A percentile compares a stretch with the other conserved stretches of the same genome.
Evolutionary conservation across 1,139 yeast genomes (phyloP).

Genomic region (Debaryomycetaceae sp.): DNA sequence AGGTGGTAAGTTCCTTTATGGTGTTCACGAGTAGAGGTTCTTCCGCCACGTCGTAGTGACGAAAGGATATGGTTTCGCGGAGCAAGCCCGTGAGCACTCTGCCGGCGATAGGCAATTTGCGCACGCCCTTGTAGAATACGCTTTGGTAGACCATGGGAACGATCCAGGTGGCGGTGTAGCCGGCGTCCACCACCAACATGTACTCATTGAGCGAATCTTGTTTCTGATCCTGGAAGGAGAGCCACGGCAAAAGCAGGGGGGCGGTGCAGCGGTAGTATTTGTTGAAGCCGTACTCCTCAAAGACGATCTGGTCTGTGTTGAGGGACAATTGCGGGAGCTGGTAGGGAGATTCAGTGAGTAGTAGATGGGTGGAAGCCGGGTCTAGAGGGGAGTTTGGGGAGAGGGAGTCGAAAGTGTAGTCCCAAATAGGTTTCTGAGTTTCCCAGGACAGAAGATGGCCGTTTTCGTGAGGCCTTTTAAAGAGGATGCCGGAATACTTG

Average conservation of each 20-base stretch:
- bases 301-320: conserved; percentile 82
- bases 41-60: conserved; percentile 90
- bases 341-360: conserved; percentile 70
- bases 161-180: conserved; percentile 81
- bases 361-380: conserved; percentile 37
- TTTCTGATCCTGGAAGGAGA: conserved; percentile 11
- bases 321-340: conserved; percentile 75
- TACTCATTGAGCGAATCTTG: conserved; percentile 37
- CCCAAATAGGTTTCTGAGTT: conserved; percentile 89
- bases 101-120: conserved; percentile 77
- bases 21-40: conserved; percentile 79
- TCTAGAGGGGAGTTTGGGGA: conserved; percentile 27
- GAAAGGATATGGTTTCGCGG: conserved; percentile 74
- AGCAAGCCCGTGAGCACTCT: conserved; percentile 70
- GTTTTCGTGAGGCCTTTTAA: conserved; percentile 76
- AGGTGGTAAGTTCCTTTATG: conserved; percentile 75
- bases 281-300: conserved; percentile 84
- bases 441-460: conserved; percentile 93
- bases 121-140: conserved; percentile 69
- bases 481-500: conserved; percentile 65
- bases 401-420: conserved; percentile 41
- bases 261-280: conserved; percentile 53
- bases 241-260: conserved; percentile 68
- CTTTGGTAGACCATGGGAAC: conserved; percentile 76
- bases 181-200: conserved; percentile 75